Evolutionary conservation across 177 flowering plant genomes (phyloP), one percentile per base, ranked within the genome.

Genomic region (Vitis hybrid): DNA sequence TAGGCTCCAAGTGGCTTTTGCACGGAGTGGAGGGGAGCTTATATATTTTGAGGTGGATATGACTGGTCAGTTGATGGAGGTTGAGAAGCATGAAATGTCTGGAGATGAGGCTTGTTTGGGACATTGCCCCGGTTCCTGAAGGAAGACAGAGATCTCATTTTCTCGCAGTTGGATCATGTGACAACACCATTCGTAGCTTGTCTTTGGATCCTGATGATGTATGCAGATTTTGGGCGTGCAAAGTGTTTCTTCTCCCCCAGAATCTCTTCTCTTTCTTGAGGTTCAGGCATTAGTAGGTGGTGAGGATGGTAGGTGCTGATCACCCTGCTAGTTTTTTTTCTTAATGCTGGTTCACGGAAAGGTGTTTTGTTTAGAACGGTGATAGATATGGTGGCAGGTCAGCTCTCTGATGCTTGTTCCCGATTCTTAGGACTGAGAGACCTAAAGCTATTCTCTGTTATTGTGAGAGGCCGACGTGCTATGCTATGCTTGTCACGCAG

Each of bases 291-390:
- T 97, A 6, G 72, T 80, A 10, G 97, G 97, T 64, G 97, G 98
- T 23, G 99, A 92, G 67, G 99, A 96, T 86, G 98, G 97, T n/a
- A n/a, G n/a, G n/a, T 78, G 99, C 97, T 49, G 99, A 94, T 77
- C 97, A 89, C 75, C 97, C 99, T 34, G 98, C 99, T 50, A 96
- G 94, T 60, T 91, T 96, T 67, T 23, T 96, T 96, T 74, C 91
- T 94, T 2, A 94, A 96, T 87, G 89, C 97, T 64, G 98, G 98
- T 75, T 77, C 94, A 62, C 94, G 88, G 80, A 89, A 86, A 81
- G 99, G 99, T 9, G 98, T 96, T 73, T 76, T 96, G 56, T 96
- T 88, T 74, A 84, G 99, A 69, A 96, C 96, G 9, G 94, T 91
- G 26, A 97, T 96, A 66, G 99, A 92, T 78, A 94, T 94, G 99